phyloP scores from a whole-genome alignment of 306 rosid genomes.

The Rosa lucieae region DNA sequence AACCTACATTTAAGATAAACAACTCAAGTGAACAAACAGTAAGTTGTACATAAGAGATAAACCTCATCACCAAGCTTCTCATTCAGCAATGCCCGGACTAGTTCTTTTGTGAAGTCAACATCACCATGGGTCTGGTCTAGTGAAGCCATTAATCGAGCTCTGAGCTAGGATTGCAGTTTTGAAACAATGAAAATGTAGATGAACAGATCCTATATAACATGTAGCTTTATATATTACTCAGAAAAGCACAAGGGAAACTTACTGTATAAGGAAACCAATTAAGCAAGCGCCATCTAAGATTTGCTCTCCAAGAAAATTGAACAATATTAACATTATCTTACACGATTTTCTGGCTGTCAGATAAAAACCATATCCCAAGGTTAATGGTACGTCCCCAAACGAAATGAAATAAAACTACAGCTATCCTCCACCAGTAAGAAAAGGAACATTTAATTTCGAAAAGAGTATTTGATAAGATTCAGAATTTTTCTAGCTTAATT shows the following conservation, averaged over 20 bases:
- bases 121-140: conserved; percentile 1
- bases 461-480: background rate
- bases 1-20: background rate
- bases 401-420: background rate
- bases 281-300: background rate
- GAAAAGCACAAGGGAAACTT: background rate
- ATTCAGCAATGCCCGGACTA: conserved; percentile 55
- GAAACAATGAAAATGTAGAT: background rate
- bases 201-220: background rate
- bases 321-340: background rate
- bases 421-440: background rate
- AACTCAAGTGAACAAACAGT: background rate
- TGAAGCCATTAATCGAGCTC: background rate
- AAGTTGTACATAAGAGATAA: background rate
- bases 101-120: conserved; percentile 63
- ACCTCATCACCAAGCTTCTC: conserved; percentile 71
- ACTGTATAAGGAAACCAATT: background rate
- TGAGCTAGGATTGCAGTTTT: background rate
- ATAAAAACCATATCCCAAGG: background rate
- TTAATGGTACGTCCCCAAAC: background rate
- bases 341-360: background rate
- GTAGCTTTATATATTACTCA: background rate
- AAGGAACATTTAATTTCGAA: background rate
- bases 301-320: background rate
- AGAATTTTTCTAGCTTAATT: background rate